A percentile compares a stretch with the other conserved stretches of the same genome.
phyloP scores from a whole-genome alignment of 495 filamentous ascomycete species.

The Penicillium daleae region DNA sequence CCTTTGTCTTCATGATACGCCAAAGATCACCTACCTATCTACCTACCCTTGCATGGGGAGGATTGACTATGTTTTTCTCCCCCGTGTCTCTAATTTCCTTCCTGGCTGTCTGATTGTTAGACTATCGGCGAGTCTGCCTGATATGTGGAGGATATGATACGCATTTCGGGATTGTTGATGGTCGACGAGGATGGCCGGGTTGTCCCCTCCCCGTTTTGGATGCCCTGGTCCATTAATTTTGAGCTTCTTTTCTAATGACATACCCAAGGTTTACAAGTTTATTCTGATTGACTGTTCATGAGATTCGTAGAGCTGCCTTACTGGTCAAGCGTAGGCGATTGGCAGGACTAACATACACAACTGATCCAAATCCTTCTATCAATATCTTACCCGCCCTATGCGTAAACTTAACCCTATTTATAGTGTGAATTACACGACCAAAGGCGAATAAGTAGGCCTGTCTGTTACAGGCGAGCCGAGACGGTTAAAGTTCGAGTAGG shows the following conservation, averaged over 20 bases:
- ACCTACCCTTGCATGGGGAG: neutral
- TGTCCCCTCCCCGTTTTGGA: neutral
- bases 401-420: too few relatives aligned
- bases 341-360: too few relatives aligned
- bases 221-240: neutral
- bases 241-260: constrained; percentile 3
- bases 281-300: neutral
- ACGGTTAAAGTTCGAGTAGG: neutral
- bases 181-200: neutral
- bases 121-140: neutral
- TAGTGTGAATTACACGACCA: too few relatives aligned
- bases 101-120: neutral
- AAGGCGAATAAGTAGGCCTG: too few relatives aligned
- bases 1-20: neutral
- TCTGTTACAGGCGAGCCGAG: neutral
- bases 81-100: neutral
- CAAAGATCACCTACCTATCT: constrained; percentile 3
- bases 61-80: neutral
- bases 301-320: neutral
- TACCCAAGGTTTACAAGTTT: constrained; percentile 2
- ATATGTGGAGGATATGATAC: neutral
- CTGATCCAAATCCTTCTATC: too few relatives aligned
- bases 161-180: neutral
- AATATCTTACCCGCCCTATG: too few relatives aligned
- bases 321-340: too few relatives aligned